These are phyloP conservation scores for Phaeosphaeriaceae sp. DNA, from an alignment of 2,329 filamentous ascomycete genomes.

Conservation along the genomic window DNA sequence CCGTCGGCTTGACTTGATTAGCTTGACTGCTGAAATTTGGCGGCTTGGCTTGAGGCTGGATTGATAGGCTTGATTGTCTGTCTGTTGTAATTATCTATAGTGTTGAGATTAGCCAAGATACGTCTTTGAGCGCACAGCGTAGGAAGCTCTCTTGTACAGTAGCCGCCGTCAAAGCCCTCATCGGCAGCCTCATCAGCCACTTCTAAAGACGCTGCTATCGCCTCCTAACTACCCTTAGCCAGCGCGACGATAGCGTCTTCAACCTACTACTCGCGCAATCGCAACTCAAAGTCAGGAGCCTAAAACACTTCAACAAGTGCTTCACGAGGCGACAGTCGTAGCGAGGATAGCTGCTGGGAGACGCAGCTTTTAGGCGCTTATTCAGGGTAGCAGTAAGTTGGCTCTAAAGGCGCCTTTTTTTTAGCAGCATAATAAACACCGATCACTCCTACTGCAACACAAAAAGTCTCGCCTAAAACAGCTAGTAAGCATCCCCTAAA, in stretches of 20 bases:
- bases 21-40: no score
- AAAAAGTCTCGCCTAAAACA: no score
- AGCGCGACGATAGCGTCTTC: constrained; percentile 4
- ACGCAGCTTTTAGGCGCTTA: background rate
- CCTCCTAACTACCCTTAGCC: background rate
- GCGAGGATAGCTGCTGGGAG: background rate
- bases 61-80: no score
- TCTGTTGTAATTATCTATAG: no score
- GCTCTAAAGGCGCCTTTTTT: background rate
- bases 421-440: no score
- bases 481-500: no score
- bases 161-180: constrained; percentile 1
- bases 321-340: background rate
- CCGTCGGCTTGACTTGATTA: no score
- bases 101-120: no score
- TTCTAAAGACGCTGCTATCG: background rate
- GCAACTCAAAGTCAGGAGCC: background rate
- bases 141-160: no score
- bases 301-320: background rate
- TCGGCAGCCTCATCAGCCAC: background rate
- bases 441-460: no score
- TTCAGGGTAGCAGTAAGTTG: background rate
- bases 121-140: no score
- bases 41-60: no score
- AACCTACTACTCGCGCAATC: constrained; percentile 1